These are phyloP conservation scores for Daldinia loculata DNA, from an alignment of 495 filamentous ascomycete species.

Conservation along the genomic window DNA sequence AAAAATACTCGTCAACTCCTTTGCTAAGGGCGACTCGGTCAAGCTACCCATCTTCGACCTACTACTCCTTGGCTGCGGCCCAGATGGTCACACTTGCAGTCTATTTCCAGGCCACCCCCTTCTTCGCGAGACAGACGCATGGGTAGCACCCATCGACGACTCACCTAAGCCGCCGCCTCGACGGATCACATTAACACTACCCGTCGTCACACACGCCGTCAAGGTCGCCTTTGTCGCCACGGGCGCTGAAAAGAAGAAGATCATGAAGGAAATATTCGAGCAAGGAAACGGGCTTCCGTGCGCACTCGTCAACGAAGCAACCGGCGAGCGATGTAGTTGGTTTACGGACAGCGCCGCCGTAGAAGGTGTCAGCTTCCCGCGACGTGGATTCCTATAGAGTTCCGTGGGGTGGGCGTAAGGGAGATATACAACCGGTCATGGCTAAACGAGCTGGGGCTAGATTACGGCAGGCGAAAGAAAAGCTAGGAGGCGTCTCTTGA, in stretches of 20 bases:
- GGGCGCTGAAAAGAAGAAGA: conserved; percentile 86
- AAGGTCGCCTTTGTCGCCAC: conserved; percentile 92
- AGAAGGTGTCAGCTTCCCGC: conserved; percentile 82
- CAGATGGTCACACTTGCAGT: conserved; percentile 96
- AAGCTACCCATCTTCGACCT: conserved; percentile 94
- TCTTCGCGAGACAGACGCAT: conserved; percentile 86
- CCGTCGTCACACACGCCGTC: conserved; percentile 83
- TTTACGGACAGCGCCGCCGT: conserved; percentile 87
- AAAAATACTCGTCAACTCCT: conserved; percentile 80
- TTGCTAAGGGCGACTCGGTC: conserved; percentile 86
- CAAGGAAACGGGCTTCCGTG: conserved; percentile 82
- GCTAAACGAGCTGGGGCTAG: not conserved
- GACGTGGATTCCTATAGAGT: conserved; percentile 55
- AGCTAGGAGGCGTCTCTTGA: not conserved
- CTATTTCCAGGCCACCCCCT: conserved; percentile 91
- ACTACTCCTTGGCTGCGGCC: conserved; percentile 89
- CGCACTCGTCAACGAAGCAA: conserved; percentile 83
- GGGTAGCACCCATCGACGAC: conserved; percentile 90
- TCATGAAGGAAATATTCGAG: conserved; percentile 90
- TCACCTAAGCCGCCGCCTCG: conserved; percentile 92
- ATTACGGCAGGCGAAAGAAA: conserved; percentile 1
- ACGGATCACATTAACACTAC: conserved; percentile 90
- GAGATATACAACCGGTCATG: not conserved
- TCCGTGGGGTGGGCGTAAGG: too few species aligned
- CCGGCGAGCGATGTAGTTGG: conserved; percentile 89